A percentile compares a stretch with the other conserved stretches of the same genome.
These are phyloP conservation scores for Arachnomyces sp. DNA, from an alignment of 2,329 filamentous ascomycete genomes.

Conservation along the genomic window DNA sequence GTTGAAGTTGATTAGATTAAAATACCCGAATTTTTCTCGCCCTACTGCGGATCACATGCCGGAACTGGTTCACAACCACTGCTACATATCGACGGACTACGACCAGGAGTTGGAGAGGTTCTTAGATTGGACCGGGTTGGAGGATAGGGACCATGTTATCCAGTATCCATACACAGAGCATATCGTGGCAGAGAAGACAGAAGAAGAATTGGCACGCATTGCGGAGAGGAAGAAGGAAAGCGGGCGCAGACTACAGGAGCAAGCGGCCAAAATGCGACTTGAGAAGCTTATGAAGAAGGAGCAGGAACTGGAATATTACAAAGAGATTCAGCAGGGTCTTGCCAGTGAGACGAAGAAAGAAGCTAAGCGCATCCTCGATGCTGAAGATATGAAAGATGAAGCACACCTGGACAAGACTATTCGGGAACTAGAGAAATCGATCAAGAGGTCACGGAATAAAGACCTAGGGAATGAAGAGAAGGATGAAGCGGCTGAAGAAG, in stretches of 20 bases:
- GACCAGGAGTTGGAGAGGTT: conserved; percentile 67
- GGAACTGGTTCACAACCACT: conserved; percentile 78
- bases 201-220: conserved; percentile 83
- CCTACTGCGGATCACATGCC: conserved; percentile 82
- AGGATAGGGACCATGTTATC: conserved; percentile 79
- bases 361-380: conserved; percentile 73
- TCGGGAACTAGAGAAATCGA: conserved; percentile 81
- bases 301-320: conserved; percentile 89
- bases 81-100: conserved; percentile 80
- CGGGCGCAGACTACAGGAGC: conserved; percentile 82
- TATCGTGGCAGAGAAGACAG: conserved; percentile 79
- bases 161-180: conserved; percentile 95
- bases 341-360: conserved; percentile 83
- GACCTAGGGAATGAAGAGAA: conserved; percentile 83
- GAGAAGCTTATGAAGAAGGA: conserved; percentile 95
- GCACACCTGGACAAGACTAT: conserved; percentile 74
- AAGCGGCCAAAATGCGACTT: conserved; percentile 93
- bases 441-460: conserved; percentile 84
- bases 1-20: conserved; percentile 77
- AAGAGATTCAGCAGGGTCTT: conserved; percentile 67
- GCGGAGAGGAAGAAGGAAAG: conserved; percentile 94
- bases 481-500: conserved; percentile 67
- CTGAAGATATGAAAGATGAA: conserved; percentile 89
- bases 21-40: conserved; percentile 87
- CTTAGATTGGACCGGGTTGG: conserved; percentile 84